A percentile compares a stretch with the other conserved stretches of the same genome.
Conservation (phyloP, 2,329 filamentous ascomycete genomes). For the Trichoderma sp. region DNA sequence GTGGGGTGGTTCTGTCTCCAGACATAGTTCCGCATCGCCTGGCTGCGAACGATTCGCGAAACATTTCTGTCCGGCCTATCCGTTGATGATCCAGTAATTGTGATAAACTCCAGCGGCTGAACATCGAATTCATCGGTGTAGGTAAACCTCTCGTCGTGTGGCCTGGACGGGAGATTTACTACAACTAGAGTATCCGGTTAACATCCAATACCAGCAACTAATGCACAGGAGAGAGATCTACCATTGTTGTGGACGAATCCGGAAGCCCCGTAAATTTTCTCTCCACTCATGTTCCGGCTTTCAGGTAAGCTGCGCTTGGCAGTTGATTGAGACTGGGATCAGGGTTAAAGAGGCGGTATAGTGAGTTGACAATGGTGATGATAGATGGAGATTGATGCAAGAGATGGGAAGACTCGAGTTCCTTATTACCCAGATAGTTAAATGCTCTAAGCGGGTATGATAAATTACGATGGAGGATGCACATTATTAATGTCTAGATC, state of each 20-base stretch:
- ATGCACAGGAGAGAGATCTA: not conserved
- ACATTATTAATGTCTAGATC: not conserved
- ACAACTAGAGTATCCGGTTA: not conserved
- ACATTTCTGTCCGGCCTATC: not conserved
- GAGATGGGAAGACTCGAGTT: not conserved
- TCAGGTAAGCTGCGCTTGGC: not conserved
- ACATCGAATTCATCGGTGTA: slow-evolving; percentile 8
- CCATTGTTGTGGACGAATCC: slow-evolving; percentile 6
- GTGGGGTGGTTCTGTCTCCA: slow-evolving; percentile 8
- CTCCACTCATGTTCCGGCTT: slow-evolving; percentile 1
- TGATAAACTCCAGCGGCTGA: slow-evolving; percentile 7
- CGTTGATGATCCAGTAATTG: not conserved
- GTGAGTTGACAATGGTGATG: not conserved
- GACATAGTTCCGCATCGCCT: slow-evolving; percentile 6
- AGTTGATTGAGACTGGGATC: not conserved
- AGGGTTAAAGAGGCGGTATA: not conserved
- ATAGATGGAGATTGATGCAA: not conserved
- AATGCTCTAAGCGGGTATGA: not conserved
- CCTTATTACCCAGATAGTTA: not conserved
- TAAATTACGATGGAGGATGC: not conserved
- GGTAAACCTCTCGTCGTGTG: not conserved
- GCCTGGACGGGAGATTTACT: not conserved
- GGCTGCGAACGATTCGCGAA: not conserved
- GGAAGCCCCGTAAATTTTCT: not conserved
- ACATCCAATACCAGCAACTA: not conserved